These are phyloP conservation scores for Cercophora newfieldiana DNA, from an alignment of 495 filamentous ascomycete genomes.

Conservation along the genomic window DNA sequence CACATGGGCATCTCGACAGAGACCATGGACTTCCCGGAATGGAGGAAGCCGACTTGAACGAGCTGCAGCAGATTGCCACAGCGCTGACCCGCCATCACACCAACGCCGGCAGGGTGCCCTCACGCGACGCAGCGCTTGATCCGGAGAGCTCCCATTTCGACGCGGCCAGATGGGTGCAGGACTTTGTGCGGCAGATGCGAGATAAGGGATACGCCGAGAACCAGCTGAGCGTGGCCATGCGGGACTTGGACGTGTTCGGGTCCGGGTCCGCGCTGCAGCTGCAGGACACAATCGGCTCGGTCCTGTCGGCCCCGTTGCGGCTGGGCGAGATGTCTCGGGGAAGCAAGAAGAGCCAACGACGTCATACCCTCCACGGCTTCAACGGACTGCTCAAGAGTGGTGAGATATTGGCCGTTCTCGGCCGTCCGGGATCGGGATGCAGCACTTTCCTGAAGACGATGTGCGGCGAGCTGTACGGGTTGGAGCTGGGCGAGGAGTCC, in stretches of 20 bases:
- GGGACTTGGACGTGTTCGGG: conserved; percentile 56
- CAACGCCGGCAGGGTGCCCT: neutral
- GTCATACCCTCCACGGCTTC: conserved; percentile 68
- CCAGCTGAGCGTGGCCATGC: conserved; percentile 46
- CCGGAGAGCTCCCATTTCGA: conserved; percentile 29
- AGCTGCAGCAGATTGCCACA: conserved; percentile 30
- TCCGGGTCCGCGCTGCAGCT: conserved; percentile 56
- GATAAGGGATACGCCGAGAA: conserved; percentile 26
- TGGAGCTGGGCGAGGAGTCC: conserved; percentile 44
- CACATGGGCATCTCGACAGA: neutral
- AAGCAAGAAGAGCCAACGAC: conserved; percentile 23
- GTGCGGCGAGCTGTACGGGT: conserved; percentile 63
- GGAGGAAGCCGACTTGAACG: conserved; percentile 21
- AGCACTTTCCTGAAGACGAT: conserved; percentile 71
- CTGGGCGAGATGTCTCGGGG: conserved; percentile 46
- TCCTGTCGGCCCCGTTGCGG: conserved; percentile 51
- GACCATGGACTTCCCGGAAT: conserved; percentile 2
- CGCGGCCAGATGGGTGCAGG: conserved; percentile 23
- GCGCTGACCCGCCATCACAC: conserved; percentile 23
- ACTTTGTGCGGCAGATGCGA: conserved; percentile 25
- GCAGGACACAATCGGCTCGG: conserved; percentile 55
- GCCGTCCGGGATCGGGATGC: conserved; percentile 61
- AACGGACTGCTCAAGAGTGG: conserved; percentile 72
- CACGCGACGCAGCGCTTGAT: conserved; percentile 22
- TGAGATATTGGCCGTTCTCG: conserved; percentile 79